Evolutionary conservation across 352 stramenopile genomes (phyloP).

Genomic region (Phytopythium chamaehyphon): DNA sequence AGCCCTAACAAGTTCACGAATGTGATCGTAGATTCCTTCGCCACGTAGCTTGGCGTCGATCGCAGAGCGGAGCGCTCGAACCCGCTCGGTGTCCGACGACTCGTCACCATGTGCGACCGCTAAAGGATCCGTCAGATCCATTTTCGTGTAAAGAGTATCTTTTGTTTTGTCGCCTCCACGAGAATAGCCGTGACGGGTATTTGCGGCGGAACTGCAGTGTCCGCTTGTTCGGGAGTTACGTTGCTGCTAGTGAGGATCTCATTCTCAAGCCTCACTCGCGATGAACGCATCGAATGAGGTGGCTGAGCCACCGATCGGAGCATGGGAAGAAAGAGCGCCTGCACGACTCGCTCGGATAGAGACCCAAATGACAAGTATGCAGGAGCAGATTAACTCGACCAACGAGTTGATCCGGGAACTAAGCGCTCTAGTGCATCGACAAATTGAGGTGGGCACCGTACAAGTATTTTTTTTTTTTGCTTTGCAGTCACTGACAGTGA

Average conservation of each 20-base stretch:
- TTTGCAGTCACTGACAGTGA: no score
- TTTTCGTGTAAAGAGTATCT: no score
- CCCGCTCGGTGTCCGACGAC: slow-evolving; percentile 15
- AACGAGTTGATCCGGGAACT: slow-evolving; percentile 53
- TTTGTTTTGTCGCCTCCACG: no score
- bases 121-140: no score
- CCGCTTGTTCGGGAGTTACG: no score
- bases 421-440: slow-evolving; percentile 37
- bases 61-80: slow-evolving; percentile 46
- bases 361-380: slow-evolving; percentile 34
- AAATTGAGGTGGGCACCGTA: slow-evolving; percentile 46
- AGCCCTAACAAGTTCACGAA: slow-evolving; percentile 48
- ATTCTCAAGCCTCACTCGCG: no score
- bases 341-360: slow-evolving; percentile 29
- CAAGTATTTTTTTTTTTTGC: no score
- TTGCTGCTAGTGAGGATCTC: no score
- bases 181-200: no score
- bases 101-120: neutral
- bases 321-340: neutral
- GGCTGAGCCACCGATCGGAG: no score
- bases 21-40: slow-evolving; percentile 74
- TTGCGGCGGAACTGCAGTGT: no score
- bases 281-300: no score
- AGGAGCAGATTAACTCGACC: slow-evolving; percentile 31
- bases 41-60: slow-evolving; percentile 76